A percentile compares a stretch with the other conserved stretches of the same genome.
phyloP scores from a whole-genome alignment of 2,329 filamentous ascomycete genomes.

The Ascochyta viciae-villosae region DNA sequence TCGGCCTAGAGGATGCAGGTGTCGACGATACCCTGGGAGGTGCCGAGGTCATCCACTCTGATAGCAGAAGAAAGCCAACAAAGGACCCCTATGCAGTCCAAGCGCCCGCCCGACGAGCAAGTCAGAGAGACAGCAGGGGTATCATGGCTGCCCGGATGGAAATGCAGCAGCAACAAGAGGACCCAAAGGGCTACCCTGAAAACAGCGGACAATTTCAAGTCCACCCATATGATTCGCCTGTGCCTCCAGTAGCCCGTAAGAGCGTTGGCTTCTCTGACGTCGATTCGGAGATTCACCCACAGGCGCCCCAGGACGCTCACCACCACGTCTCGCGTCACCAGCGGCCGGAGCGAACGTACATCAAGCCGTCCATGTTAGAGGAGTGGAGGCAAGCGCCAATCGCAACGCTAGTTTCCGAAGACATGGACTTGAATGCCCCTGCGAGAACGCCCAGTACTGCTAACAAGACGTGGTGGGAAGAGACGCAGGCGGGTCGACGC shows the following conservation, averaged over 20 bases:
- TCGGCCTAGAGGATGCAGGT: conserved; percentile 45
- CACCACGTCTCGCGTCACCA: conserved; percentile 44
- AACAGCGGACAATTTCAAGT: conserved; percentile 44
- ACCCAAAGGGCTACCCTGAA: conserved; percentile 43
- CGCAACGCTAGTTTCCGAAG: conserved; percentile 50
- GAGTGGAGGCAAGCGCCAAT: conserved; percentile 55
- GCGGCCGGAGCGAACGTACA: conserved; percentile 60
- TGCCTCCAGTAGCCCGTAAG: conserved; percentile 46
- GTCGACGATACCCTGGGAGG: conserved; percentile 38
- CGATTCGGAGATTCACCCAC: conserved; percentile 30
- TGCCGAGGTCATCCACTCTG: conserved; percentile 42
- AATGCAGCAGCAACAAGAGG: conserved; percentile 49
- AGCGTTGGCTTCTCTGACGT: conserved; percentile 51
- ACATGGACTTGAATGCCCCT: conserved; percentile 52
- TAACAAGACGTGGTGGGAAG: conserved; percentile 77
- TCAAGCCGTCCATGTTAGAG: conserved; percentile 67
- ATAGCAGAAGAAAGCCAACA: conserved; percentile 38
- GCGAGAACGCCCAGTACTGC: conserved; percentile 31
- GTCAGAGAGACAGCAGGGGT: conserved; percentile 42
- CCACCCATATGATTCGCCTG: conserved; percentile 30
- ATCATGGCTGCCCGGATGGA: conserved; percentile 47
- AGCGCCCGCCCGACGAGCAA: conserved; percentile 25
- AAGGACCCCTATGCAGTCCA: conserved; percentile 30
- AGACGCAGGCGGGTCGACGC: conserved; percentile 55
- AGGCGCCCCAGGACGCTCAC: conserved; percentile 38